Conservation (phyloP, 2,329 filamentous ascomycete species). For the Didymella exigua region DNA sequence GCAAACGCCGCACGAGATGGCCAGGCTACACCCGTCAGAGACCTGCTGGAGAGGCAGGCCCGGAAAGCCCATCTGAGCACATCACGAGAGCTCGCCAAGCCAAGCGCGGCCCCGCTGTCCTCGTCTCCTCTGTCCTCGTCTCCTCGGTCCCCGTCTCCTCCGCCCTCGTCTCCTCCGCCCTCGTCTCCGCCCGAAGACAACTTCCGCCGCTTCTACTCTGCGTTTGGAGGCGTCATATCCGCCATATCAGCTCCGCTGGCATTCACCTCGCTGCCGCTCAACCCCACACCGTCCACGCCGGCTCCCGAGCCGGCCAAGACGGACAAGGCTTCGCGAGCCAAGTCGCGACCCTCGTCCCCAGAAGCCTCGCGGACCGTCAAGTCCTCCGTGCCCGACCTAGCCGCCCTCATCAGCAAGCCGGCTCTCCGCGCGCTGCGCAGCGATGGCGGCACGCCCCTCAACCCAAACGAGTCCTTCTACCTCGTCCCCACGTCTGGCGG, state of each 20-base stretch:
- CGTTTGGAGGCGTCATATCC: conserved; percentile 87
- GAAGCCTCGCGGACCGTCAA: conserved; percentile 41
- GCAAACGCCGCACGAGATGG: conserved; percentile 63
- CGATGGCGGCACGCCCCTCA: conserved; percentile 59
- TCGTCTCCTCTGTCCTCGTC: too few relatives aligned
- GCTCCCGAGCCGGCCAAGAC: conserved; percentile 35
- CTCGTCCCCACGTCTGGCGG: conserved; percentile 91
- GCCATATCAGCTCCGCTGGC: conserved; percentile 87
- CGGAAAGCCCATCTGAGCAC: conserved; percentile 31
- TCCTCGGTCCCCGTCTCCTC: conserved; percentile 20
- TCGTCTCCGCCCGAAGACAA: conserved; percentile 73
- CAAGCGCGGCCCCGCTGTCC: conserved; percentile 21
- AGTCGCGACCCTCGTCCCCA: conserved; percentile 33
- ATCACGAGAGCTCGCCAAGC: conserved; percentile 22
- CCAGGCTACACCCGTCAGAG: conserved; percentile 38
- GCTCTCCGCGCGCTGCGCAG: conserved; percentile 79
- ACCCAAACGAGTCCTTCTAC: conserved; percentile 69
- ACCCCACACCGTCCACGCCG: conserved; percentile 33
- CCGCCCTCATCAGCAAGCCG: conserved; percentile 82
- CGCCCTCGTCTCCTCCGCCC: conserved; percentile 29
- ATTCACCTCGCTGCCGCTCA: conserved; percentile 86
- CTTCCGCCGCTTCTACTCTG: conserved; percentile 89
- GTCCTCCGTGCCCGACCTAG: conserved; percentile 73
- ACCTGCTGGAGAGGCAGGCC: conserved; percentile 43
- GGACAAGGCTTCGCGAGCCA: conserved; percentile 30